Evolutionary conservation across 805 yeast genomes (phyloP), one percentile per base, ranked within the genome.

Genomic region (Saccharomycopsis oosterbeekiorum): DNA sequence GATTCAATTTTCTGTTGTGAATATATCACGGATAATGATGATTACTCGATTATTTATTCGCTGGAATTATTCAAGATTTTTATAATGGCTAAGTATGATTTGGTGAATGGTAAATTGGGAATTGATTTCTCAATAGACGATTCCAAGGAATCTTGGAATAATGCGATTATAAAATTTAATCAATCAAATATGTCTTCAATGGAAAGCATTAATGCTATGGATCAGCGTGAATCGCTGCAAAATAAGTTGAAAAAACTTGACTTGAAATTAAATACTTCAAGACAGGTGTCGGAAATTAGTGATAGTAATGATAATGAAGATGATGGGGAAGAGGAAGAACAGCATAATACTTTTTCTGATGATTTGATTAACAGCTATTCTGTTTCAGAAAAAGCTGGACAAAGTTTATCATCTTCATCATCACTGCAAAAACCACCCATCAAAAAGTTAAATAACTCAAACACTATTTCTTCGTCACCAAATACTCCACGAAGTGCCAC

Each of bases 401-500:
- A 47, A 11, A 12, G 34, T 47, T 24, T 12, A 12, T 26, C 26
- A 26, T 21, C 53, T 9, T 47, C 53, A 21, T 47, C 26, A 11
- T 47, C 53, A 47, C 19, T 24, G 34, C 34, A 24, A 17, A 19
- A 24, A 4, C 26, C 53, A 24, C 9, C 21, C 9, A 14, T 24
- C 26, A 47, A 24, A 14, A 21, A 47, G 6, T 24, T 10, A 11
- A 47, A 47, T 26, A 24, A 12, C 11, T 47, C 53, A 21, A 37
- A 37, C 9, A 37, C 5, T 14, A 37, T 37, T 14, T 2, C 19
- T 17, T 43, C 53, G 4, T 47, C 53, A 2, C 53, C 53, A 21
- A 47, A 47, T 47, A 47, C 53, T 47, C 53, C 53, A 17, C 53
- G 53, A 47, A 47, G 53, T 47, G 34, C 53, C 2, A 47, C 53